phyloP scores from a whole-genome alignment of 441 rosid genomes.

The Populus tomentosa region DNA sequence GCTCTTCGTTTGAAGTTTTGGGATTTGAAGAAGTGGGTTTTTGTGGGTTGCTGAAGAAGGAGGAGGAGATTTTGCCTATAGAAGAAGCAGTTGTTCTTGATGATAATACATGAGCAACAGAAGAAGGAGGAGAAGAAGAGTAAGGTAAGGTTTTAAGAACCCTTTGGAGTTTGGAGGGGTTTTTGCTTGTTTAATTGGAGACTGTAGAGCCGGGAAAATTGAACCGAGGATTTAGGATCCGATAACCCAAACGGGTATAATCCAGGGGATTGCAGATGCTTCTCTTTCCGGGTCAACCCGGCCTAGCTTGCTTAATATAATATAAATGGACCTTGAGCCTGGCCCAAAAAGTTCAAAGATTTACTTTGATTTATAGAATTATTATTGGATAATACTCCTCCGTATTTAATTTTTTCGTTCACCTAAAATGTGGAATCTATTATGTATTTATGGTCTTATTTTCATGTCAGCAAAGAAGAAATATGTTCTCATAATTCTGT shows the following conservation, averaged over 20 bases:
- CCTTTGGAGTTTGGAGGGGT: background rate
- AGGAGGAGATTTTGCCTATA: background rate
- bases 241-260: too few relatives aligned
- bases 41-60: background rate
- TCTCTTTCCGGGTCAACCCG: too few relatives aligned
- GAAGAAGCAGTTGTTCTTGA: background rate
- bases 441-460: background rate
- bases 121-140: background rate
- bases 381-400: background rate
- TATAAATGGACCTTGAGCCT: background rate
- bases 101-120: background rate
- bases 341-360: background rate
- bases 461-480: background rate
- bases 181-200: background rate
- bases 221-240: background rate
- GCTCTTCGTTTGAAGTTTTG: background rate
- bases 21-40: background rate
- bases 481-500: background rate
- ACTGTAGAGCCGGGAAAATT: background rate
- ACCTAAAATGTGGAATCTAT: background rate
- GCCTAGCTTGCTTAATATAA: too few relatives aligned
- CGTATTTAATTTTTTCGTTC: background rate
- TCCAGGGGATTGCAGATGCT: too few relatives aligned
- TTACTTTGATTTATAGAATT: background rate
- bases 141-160: background rate